These are phyloP conservation scores for Asclepias syriaca DNA, from an alignment of 257 asterid genomes.

Conservation along the genomic window DNA sequence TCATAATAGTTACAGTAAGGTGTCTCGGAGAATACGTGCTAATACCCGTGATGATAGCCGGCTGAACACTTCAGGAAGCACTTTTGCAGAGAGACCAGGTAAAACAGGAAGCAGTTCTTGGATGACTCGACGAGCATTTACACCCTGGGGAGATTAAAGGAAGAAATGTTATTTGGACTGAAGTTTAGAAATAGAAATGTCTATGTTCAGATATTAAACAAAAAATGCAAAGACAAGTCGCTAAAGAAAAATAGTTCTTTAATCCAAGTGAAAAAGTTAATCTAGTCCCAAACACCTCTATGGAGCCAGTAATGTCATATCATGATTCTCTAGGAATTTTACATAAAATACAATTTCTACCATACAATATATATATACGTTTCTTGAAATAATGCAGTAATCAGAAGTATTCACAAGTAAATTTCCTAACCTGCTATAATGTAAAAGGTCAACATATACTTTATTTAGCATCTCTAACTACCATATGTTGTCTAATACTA, in stretches of 20 bases:
- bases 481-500: background rate
- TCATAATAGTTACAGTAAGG: constrained; percentile 35
- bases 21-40: constrained; percentile 72
- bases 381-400: background rate
- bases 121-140: constrained; percentile 58
- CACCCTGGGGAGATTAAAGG: constrained; percentile 43
- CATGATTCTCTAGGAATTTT: background rate
- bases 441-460: background rate
- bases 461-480: background rate
- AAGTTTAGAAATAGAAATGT: background rate
- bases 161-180: constrained; percentile 10
- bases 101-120: constrained; percentile 86
- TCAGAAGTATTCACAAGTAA: background rate
- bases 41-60: constrained; percentile 74
- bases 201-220: background rate
- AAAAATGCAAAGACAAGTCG: background rate
- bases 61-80: constrained; percentile 77
- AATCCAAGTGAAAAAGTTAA: background rate
- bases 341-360: background rate
- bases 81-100: constrained; percentile 81
- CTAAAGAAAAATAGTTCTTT: too few relatives aligned
- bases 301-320: background rate
- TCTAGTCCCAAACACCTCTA: background rate
- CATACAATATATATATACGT: background rate
- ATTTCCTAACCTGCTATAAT: background rate